Evolutionary conservation across 768 basidiomycete genomes (phyloP).

Genomic region (Lactarius vividus): DNA sequence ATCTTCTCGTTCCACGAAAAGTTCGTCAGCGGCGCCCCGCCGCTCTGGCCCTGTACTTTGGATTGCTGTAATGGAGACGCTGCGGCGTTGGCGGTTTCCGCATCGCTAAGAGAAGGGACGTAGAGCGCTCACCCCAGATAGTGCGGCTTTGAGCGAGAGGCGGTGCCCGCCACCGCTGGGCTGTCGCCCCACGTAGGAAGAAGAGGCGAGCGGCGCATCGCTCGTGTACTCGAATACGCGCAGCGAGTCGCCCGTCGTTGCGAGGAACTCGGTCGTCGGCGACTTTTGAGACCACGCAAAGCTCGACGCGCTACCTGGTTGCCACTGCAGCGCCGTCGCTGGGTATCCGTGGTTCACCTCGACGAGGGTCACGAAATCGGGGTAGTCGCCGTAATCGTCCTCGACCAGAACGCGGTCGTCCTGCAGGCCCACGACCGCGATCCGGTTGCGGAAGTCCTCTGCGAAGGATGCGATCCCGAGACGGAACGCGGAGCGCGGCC

Average conservation of each 20-base stretch:
- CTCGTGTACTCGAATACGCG: conserved; percentile 86
- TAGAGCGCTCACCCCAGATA: conserved; percentile 67
- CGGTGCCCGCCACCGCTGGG: conserved; percentile 56
- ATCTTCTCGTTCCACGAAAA: conserved; percentile 98
- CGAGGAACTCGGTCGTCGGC: conserved; percentile 72
- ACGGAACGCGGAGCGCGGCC: conserved; percentile 76
- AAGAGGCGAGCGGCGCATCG: conserved; percentile 56
- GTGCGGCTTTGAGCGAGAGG: conserved; percentile 67
- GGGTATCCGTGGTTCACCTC: conserved; percentile 88
- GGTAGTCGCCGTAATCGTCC: conserved; percentile 77
- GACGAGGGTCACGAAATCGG: conserved; percentile 84
- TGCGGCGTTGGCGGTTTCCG: conserved; percentile 14
- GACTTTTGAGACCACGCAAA: conserved; percentile 70
- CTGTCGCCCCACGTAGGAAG: conserved; percentile 70
- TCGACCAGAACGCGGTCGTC: conserved; percentile 87
- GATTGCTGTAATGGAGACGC: conserved; percentile 56
- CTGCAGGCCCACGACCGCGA: conserved; percentile 74
- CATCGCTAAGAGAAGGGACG: conserved; percentile 8
- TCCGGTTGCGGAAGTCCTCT: conserved; percentile 80
- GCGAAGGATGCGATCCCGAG: conserved; percentile 82
- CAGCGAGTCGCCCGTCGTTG: conserved; percentile 91
- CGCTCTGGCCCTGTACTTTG: conserved; percentile 81
- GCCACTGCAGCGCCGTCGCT: conserved; percentile 91
- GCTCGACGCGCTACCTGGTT: conserved; percentile 66
- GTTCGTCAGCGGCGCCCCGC: conserved; percentile 89